phyloP scores from a whole-genome alignment of 352 stramenopile species.

The Globisporangium solare region DNA sequence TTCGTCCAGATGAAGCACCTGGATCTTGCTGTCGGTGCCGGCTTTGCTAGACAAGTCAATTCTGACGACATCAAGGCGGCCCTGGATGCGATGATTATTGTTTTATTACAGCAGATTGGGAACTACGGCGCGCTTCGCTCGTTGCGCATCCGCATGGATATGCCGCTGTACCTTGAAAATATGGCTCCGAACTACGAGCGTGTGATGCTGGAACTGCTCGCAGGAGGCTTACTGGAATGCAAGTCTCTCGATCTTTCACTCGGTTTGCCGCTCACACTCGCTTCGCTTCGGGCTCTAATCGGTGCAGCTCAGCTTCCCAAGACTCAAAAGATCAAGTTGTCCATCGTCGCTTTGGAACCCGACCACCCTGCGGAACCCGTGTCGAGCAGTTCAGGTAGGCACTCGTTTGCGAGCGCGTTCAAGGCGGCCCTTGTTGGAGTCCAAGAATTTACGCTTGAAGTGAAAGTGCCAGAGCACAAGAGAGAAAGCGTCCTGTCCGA shows the following conservation, averaged over 20 bases:
- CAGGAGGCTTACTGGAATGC: conserved; percentile 38
- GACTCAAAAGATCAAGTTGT: conserved; percentile 21
- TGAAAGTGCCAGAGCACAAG: conserved; percentile 10
- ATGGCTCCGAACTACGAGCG: conserved; percentile 12
- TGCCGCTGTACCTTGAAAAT: neutral
- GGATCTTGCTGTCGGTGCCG: conserved; percentile 21
- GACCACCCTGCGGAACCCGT: neutral
- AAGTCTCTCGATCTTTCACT: conserved; percentile 34
- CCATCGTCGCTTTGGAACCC: conserved; percentile 11
- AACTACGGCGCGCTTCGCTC: conserved; percentile 21
- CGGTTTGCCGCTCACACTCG: conserved; percentile 17
- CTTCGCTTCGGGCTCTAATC: conserved; percentile 16
- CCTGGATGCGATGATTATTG: conserved; percentile 16
- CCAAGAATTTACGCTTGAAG: conserved; percentile 16
- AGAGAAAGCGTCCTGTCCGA: conserved; percentile 12
- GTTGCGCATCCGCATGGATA: conserved; percentile 19
- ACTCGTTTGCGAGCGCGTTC: conserved; percentile 13
- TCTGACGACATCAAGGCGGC: neutral
- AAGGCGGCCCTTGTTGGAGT: conserved; percentile 2
- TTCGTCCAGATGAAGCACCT: conserved; percentile 52
- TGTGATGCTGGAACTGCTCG: conserved; percentile 30
- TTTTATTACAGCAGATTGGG: conserved; percentile 21
- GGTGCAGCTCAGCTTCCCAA: conserved; percentile 14
- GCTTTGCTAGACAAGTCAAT: neutral
- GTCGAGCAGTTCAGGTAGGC: neutral